Evolutionary conservation across 805 yeast species (phyloP).

Genomic region (Ogataea polymorpha): DNA sequence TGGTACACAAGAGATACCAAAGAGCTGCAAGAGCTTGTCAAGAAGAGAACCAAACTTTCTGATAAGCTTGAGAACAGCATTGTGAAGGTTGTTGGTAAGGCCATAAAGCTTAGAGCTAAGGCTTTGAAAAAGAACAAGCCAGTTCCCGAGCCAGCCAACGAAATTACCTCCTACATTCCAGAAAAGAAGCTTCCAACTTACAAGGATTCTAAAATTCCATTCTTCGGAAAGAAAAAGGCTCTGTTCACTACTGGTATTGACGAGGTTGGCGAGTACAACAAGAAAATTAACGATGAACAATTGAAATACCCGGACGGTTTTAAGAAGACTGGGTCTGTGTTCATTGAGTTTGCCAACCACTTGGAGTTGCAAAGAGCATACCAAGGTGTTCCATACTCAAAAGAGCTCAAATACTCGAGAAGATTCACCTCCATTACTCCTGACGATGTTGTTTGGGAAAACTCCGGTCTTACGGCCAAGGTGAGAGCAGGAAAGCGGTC

Average conservation of each 20-base stretch:
- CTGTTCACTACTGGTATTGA: conserved; percentile 73
- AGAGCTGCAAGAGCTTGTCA: conserved; percentile 51
- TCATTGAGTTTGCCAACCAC: conserved; percentile 79
- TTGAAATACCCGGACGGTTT: conserved; percentile 44
- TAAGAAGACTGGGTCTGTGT: conserved; percentile 63
- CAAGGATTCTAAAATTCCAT: conserved; percentile 59
- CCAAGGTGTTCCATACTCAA: conserved; percentile 68
- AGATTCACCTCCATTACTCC: conserved; percentile 68
- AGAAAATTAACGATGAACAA: conserved; percentile 60
- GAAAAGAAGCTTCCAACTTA: conserved; percentile 82
- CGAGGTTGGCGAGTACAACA: conserved; percentile 65
- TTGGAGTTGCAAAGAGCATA: conserved; percentile 84
- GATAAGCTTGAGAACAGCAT: conserved; percentile 63
- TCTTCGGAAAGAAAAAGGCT: conserved; percentile 80
- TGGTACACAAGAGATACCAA: conserved; percentile 64
- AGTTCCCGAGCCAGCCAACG: conserved; percentile 54
- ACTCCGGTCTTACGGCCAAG: conserved; percentile 55
- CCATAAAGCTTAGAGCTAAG: conserved; percentile 54
- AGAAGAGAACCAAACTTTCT: conserved; percentile 63
- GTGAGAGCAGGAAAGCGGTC: conserved; percentile 55
- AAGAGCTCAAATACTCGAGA: conserved; percentile 43
- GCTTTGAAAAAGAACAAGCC: conserved; percentile 55
- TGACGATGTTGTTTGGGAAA: conserved; percentile 81
- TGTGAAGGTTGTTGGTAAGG: conserved; percentile 56
- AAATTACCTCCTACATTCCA: conserved; percentile 58